Evolutionary conservation across 305 asterid genomes (phyloP), one percentile per base, ranked within the genome.

Genomic region (Withania somnifera): DNA sequence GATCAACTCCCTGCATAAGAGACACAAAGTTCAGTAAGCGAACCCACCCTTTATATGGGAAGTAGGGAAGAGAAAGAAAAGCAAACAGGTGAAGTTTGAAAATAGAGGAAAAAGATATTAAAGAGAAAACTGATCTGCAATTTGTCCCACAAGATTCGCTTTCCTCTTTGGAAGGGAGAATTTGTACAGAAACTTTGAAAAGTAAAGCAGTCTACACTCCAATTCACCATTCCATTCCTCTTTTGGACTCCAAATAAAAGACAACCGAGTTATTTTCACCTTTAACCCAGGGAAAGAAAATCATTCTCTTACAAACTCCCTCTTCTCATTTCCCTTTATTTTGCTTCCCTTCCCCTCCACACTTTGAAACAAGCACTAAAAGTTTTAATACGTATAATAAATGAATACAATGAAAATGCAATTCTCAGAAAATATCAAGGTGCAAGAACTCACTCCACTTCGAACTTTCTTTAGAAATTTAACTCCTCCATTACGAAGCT

Each of bases 381-480:
- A 30, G 51, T 38, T 38, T 28, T 45, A 47, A 32, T 26, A 13
- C n/a, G 30, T 58, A 38, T 20, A 54, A 36, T 38, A 38, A 19
- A 24, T 24, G 56, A 30, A 56, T 24, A 63, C n/a, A 61, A 2
- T 28, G 61, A 73, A 79, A 45, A 64, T 64, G 83, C 0, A 5
- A 80, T 63, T 63, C 60, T 15, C 60, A 73, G 47, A 73, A 73
- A 15, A 26, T 15, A 24, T 8, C 67, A 52, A 36, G 79, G 79
- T 26, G 81, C 42, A 22, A 64, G 14, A 71, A 84, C 94, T 84
- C 90, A 95, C 97, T 88, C 98, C 98, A 81, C 94, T 90, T 52
- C 97, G 92, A 40, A 92, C 94, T 91, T 92, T 95, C 93, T 94
- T 95, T 88, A 95, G 82, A 63, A 95, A 91, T 84, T 91, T 92